These are phyloP conservation scores for Dictyostelium purpureum DNA, from an alignment of 78 protist species.

Conservation along the genomic window DNA sequence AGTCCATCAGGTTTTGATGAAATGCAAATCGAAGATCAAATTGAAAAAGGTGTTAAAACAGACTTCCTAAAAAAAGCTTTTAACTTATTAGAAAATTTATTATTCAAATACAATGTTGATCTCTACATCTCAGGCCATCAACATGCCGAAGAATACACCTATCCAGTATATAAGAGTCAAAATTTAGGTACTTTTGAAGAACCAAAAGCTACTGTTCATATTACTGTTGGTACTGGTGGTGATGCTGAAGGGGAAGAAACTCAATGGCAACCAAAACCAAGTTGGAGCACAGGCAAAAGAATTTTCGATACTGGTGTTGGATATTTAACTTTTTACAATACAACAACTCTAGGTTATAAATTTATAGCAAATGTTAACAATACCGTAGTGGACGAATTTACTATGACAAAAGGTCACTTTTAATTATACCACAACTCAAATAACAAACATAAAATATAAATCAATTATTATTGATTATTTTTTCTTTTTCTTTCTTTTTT, in stretches of 20 bases:
- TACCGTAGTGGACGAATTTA: not conserved
- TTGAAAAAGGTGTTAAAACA: not conserved
- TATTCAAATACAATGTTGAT: constrained; percentile 29
- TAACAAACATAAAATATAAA: too few relatives aligned
- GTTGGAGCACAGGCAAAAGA: constrained; percentile 10
- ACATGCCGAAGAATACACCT: constrained; percentile 14
- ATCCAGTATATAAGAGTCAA: constrained; percentile 26
- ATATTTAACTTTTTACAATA: not conserved
- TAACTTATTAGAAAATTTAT: not conserved
- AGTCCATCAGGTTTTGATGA: not conserved
- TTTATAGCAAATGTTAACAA: constrained; percentile 12
- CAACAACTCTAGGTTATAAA: constrained; percentile 15
- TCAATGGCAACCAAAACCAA: not conserved
- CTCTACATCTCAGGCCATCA: constrained; percentile 42
- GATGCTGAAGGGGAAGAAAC: constrained; percentile 5
- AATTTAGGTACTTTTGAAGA: not conserved
- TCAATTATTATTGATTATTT: too few relatives aligned
- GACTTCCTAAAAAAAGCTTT: not conserved
- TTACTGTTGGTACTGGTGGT: constrained; percentile 54
- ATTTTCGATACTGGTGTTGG: constrained; percentile 20
- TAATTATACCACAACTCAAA: too few relatives aligned
- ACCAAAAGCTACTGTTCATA: constrained; percentile 44
- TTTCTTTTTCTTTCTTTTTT: too few relatives aligned
- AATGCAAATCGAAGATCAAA: too few relatives aligned
- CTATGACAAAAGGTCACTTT: not conserved